A percentile compares a stretch with the other conserved stretches of the same genome.
Conservation (phyloP, 805 yeast species). For the Yamadazyma sp. region DNA sequence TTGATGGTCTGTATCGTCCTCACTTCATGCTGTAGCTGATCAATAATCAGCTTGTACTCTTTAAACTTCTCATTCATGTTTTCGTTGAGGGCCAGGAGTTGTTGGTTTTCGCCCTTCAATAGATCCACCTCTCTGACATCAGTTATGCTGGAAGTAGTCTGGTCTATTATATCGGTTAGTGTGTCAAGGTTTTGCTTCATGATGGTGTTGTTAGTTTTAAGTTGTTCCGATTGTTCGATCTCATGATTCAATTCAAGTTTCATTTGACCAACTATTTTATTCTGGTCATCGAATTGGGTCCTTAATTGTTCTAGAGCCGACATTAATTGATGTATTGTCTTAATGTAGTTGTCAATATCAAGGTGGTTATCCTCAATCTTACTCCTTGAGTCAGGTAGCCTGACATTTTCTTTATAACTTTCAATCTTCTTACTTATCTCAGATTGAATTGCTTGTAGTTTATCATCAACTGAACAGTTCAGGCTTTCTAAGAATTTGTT, state of each 20-base stretch:
- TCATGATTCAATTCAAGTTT: constrained; percentile 24
- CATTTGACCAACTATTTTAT: constrained; percentile 19
- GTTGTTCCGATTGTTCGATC: constrained; percentile 20
- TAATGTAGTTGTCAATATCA: constrained; percentile 13
- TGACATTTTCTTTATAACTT: neutral
- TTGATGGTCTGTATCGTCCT: constrained; percentile 23
- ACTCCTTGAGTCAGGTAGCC: neutral
- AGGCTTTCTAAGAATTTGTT: constrained; percentile 17
- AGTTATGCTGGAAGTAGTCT: constrained; percentile 1
- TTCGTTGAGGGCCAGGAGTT: constrained; percentile 19
- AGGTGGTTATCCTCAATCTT: constrained; percentile 4
- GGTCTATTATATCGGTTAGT: constrained; percentile 5
- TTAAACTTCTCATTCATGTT: constrained; percentile 27
- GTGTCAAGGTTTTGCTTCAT: constrained; percentile 13
- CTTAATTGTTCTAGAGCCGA: constrained; percentile 24
- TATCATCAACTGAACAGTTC: constrained; percentile 22
- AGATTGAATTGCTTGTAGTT: constrained; percentile 22
- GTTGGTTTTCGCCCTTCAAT: constrained; percentile 20
- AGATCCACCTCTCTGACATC: constrained; percentile 11
- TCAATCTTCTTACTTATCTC: constrained; percentile 20
- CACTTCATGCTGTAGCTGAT: constrained; percentile 32
- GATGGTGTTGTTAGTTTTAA: constrained; percentile 20
- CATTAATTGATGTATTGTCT: constrained; percentile 21
- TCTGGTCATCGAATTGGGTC: constrained; percentile 21
- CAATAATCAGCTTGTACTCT: constrained; percentile 31